Evolutionary conservation across 2,329 filamentous ascomycete genomes (phyloP).

Genomic region (Claviceps pazoutovae): DNA sequence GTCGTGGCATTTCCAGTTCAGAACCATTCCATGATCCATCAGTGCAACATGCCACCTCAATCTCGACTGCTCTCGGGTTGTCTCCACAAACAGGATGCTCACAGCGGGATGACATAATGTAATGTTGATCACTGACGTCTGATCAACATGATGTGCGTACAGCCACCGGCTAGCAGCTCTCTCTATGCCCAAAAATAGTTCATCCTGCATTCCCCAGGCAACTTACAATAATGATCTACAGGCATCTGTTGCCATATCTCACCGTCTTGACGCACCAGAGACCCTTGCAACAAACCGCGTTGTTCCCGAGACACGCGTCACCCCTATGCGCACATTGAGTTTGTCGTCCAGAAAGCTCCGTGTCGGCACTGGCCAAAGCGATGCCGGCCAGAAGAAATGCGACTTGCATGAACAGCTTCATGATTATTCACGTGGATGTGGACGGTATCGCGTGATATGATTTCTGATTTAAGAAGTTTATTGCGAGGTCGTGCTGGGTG

Average conservation of each 20-base stretch:
- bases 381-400: neutral
- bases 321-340: neutral
- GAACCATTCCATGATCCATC: neutral
- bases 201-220: neutral
- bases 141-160: neutral
- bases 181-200: neutral
- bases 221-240: neutral
- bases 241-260: neutral
- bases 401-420: neutral
- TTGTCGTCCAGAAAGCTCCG: neutral
- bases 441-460: no score
- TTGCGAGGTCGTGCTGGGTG: neutral
- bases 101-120: no score
- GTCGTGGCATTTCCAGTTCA: neutral
- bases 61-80: neutral
- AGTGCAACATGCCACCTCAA: neutral
- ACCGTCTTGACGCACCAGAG: neutral
- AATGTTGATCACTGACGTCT: neutral
- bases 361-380: neutral
- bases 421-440: neutral
- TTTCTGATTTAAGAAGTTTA: no score
- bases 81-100: no score
- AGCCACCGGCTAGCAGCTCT: neutral
- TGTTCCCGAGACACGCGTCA: neutral
- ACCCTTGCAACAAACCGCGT: neutral